A percentile compares a stretch with the other conserved stretches of the same genome.
Evolutionary conservation across 768 basidiomycete genomes (phyloP).

Genomic region (Filobasidium floriforme): DNA sequence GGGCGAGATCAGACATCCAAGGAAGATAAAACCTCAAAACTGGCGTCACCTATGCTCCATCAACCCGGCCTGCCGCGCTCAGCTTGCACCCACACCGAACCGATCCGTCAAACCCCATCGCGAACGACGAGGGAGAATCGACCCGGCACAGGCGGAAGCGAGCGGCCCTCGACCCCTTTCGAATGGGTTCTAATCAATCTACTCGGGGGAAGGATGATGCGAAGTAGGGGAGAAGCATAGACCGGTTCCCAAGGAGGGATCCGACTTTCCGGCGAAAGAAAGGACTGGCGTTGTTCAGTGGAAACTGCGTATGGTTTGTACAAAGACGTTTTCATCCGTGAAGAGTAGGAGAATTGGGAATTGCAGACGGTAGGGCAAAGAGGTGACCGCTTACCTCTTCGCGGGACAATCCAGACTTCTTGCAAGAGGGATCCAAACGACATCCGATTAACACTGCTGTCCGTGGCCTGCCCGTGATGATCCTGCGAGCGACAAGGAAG

Average conservation of each 20-base stretch:
- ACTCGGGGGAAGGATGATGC: background rate
- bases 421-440: too few relatives aligned
- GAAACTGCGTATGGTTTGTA: constrained; percentile 47
- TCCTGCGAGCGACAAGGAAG: background rate
- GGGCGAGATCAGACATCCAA: constrained; percentile 44
- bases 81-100: constrained; percentile 6
- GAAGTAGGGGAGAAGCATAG: constrained; percentile 15
- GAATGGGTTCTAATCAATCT: constrained; percentile 22
- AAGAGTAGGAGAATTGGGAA: constrained; percentile 10
- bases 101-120: constrained; percentile 7
- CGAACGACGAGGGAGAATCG: constrained; percentile 17
- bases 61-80: constrained; percentile 17
- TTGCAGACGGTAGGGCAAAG: constrained; percentile 7
- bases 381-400: constrained; percentile 17
- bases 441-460: too few relatives aligned
- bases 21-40: constrained; percentile 45
- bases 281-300: constrained; percentile 44
- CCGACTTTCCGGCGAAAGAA: constrained; percentile 36
- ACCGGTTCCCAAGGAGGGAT: constrained; percentile 8
- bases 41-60: constrained; percentile 35
- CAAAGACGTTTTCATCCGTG: constrained; percentile 39
- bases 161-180: constrained; percentile 5
- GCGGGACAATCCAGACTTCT: background rate
- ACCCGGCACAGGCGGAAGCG: constrained; percentile 7
- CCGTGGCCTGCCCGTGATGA: too few relatives aligned